Base-by-base conservation (phyloP, 192 early-diverging fungal species). In the Backusella sp. region DNA sequence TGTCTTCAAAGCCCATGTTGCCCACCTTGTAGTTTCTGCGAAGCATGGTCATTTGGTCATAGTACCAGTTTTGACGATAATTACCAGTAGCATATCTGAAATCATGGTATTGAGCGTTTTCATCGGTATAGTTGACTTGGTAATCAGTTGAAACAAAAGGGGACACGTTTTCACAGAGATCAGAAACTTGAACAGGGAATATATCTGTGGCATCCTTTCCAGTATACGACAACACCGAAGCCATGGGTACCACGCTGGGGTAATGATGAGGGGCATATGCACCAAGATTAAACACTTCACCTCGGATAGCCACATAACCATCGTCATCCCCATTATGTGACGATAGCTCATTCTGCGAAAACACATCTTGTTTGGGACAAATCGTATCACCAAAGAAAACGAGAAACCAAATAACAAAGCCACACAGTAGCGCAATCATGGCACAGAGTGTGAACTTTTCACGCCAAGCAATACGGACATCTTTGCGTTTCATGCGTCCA, bases 381-480 rank as follows among this genome's bases (percentile, higher is more conserved):
- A 94, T 84, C 28, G 93, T 80, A 70, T 87, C 79, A 30, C 93
- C 93, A 68, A 94, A 85, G 28, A 88, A 87, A 15, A 87, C 92
- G 36, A 95, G 94, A 76, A 96, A 92, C 81, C 97, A 96, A 34
- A 98, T 87, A 65, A 97, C 89, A 79, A 92, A 79, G 12, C 77
- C 86, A 41, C 92, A 94, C 69, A 97, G 75, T 59, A 95, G 85
- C 15, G 91, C 83, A 66, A 97, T 95, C 68, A 99, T 82, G 76
- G 93, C 75, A 76, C 95, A 96, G 19, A 99, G 87, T 5, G 98
- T 93, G 6, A 97, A 89, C 83, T 99, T 98, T 82, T 99, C 98
- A 69, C 98, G 90, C 98, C 98, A 99, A 12, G 98, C 98, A 84
- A 94, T 88, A 41, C 90, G 93, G 66, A 95, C 85, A 77, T 95